Conservation (phyloP, 2,329 filamentous ascomycete genomes). For the Chalaropsis thielavioides region DNA sequence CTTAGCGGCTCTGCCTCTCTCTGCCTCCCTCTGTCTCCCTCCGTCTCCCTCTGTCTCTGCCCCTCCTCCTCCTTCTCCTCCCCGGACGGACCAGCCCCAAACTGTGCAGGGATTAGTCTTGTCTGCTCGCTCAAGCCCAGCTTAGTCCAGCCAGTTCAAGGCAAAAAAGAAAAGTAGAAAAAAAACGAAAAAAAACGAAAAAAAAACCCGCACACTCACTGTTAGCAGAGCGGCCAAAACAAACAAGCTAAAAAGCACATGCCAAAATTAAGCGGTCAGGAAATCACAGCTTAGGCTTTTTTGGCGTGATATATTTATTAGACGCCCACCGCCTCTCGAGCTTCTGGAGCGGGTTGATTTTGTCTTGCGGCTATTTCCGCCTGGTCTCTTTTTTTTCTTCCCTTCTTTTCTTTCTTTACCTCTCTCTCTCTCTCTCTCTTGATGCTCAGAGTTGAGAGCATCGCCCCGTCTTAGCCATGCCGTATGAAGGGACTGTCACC, state of each 20-base stretch:
- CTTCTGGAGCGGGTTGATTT: too few relatives aligned
- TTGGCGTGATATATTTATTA: slow-evolving; percentile 2
- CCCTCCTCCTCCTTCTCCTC: not conserved
- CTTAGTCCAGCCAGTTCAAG: not conserved
- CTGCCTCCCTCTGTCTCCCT: too few relatives aligned
- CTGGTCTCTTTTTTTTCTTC: not conserved
- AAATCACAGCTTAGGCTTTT: not conserved
- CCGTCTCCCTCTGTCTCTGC: too few relatives aligned
- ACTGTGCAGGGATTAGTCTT: not conserved
- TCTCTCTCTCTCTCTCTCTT: not conserved
- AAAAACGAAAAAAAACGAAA: slow-evolving; percentile 5
- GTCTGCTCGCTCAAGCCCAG: not conserved
- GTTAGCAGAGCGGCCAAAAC: slow-evolving; percentile 6
- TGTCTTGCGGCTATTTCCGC: not conserved
- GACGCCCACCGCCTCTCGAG: not conserved
- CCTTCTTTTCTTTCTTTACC: not conserved
- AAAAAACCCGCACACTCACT: not conserved
- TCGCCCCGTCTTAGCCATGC: slow-evolving; percentile 24
- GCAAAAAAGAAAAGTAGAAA: not conserved
- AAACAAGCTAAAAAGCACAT: slow-evolving; percentile 4
- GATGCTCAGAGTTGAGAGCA: slow-evolving; percentile 2
- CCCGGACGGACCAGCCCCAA: not conserved
- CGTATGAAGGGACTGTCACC: slow-evolving; percentile 58
- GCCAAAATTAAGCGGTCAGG: not conserved
- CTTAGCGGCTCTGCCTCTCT: not conserved